phyloP scores from a whole-genome alignment of 1,284 basidiomycete species.

The Boletus smithii region DNA sequence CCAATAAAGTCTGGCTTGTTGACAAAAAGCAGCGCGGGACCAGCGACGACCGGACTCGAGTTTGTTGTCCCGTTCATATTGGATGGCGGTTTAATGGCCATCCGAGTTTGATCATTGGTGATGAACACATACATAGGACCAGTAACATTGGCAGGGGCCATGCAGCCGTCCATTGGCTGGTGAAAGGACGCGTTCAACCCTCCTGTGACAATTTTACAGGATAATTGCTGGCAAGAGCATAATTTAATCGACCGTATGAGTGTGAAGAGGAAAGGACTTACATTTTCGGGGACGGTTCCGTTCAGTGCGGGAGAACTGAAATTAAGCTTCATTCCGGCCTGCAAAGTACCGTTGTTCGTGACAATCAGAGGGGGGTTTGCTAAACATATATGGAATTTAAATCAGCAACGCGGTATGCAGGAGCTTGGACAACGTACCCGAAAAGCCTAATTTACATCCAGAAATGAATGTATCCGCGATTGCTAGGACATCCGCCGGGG shows the following conservation, averaged over 20 bases:
- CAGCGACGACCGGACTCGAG: conserved; percentile 53
- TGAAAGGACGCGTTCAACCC: conserved; percentile 54
- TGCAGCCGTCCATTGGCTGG: conserved; percentile 57
- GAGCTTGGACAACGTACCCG: conserved; percentile 40
- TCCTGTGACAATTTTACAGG: conserved; percentile 76
- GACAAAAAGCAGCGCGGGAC: conserved; percentile 69
- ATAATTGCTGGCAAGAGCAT: conserved; percentile 42
- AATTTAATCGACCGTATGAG: not conserved
- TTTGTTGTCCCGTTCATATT: conserved; percentile 27
- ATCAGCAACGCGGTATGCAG: not conserved
- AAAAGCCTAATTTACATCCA: conserved; percentile 64
- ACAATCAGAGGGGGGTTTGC: conserved; percentile 62
- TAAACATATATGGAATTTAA: conserved; percentile 18
- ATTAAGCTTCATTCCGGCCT: conserved; percentile 55
- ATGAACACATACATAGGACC: conserved; percentile 73
- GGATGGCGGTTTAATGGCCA: conserved; percentile 32
- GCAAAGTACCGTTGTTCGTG: conserved; percentile 58
- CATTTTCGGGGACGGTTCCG: conserved; percentile 43
- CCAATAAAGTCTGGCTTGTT: conserved; percentile 49
- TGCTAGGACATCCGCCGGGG: conserved; percentile 69
- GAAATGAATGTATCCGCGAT: conserved; percentile 71
- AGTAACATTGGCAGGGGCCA: conserved; percentile 61
- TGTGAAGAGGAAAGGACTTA: conserved; percentile 32
- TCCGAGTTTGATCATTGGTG: conserved; percentile 49
- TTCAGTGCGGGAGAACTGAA: conserved; percentile 60